Evolutionary conservation across 2,329 filamentous ascomycete genomes (phyloP).

Genomic region (Epichloe uncinata): DNA sequence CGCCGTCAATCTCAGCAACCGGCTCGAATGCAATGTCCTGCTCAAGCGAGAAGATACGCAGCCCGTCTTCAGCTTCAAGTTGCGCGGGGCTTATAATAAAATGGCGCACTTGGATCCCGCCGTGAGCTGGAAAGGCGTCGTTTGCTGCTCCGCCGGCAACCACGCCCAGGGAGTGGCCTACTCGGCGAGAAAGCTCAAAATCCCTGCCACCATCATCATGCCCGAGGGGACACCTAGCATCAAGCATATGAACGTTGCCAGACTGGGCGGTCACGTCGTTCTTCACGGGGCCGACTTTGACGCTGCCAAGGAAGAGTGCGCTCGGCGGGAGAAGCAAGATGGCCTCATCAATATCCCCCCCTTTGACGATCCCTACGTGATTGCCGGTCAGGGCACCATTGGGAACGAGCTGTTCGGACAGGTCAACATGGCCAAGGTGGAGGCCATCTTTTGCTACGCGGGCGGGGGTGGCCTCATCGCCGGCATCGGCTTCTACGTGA

Average conservation of each 20-base stretch:
- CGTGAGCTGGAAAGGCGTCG: slow-evolving; percentile 85
- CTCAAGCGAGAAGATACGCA: slow-evolving; percentile 94
- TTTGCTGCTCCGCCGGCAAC: slow-evolving; percentile 94
- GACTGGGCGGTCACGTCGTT: slow-evolving; percentile 82
- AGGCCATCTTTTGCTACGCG: slow-evolving; percentile 94
- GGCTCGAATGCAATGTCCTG: slow-evolving; percentile 81
- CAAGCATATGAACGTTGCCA: slow-evolving; percentile 87
- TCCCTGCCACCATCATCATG: slow-evolving; percentile 97
- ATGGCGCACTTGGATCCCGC: slow-evolving; percentile 84
- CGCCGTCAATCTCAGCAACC: slow-evolving; percentile 81
- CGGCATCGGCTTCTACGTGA: slow-evolving; percentile 86
- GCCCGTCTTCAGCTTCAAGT: slow-evolving; percentile 99
- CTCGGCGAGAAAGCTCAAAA: slow-evolving; percentile 84
- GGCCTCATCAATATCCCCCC: slow-evolving; percentile 94
- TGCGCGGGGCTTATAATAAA: slow-evolving; percentile 96
- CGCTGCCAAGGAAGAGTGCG: slow-evolving; percentile 84
- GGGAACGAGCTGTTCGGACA: slow-evolving; percentile 89
- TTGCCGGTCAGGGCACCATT: slow-evolving; percentile 94
- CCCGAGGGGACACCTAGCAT: slow-evolving; percentile 89
- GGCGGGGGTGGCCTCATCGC: slow-evolving; percentile 91
- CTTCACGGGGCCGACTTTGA: slow-evolving; percentile 90
- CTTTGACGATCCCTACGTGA: slow-evolving; percentile 97
- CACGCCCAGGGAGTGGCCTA: slow-evolving; percentile 92
- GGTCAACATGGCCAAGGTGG: slow-evolving; percentile 77
- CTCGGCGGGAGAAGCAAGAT: slow-evolving; percentile 64